These are phyloP conservation scores for Saccharomyces hybrid DNA, from an alignment of 1,139 yeast genomes.

Conservation along the genomic window DNA sequence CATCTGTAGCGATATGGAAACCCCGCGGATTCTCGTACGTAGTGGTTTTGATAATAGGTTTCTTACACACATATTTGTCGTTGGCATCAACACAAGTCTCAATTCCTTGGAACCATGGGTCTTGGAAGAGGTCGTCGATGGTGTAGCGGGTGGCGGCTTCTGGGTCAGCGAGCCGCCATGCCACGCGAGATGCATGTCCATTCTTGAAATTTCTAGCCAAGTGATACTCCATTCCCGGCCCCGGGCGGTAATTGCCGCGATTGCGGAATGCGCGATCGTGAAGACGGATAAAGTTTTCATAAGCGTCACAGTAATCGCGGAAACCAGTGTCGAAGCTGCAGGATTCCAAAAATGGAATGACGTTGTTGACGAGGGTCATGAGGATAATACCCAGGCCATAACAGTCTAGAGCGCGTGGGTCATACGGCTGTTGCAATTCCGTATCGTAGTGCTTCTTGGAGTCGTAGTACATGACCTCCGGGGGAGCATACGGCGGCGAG, in stretches of 20 bases:
- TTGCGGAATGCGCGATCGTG: constrained; percentile 46
- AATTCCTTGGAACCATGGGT: constrained; percentile 55
- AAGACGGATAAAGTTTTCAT: constrained; percentile 41
- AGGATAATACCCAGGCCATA: constrained; percentile 66
- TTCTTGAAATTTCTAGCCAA: constrained; percentile 55
- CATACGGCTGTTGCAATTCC: constrained; percentile 38
- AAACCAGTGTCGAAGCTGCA: constrained; percentile 43
- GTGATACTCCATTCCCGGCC: constrained; percentile 62
- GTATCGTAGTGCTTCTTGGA: constrained; percentile 25
- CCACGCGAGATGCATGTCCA: constrained; percentile 56
- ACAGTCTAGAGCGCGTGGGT: constrained; percentile 60
- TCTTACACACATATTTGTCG: constrained; percentile 10
- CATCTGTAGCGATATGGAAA: constrained; percentile 2
- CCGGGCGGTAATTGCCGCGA: constrained; percentile 38
- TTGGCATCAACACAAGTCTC: constrained; percentile 44
- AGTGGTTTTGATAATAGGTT: constrained; percentile 1
- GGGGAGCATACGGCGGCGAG: constrained; percentile 74
- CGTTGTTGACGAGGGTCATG: constrained; percentile 50
- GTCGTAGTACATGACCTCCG: constrained; percentile 56
- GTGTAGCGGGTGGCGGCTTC: constrained; percentile 46
- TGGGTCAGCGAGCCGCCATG: constrained; percentile 73
- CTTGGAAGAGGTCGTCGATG: constrained; percentile 46
- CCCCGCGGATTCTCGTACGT: constrained; percentile 8
- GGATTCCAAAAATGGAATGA: constrained; percentile 54
- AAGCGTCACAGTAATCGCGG: constrained; percentile 49